Percentiles rank a stretch among this genome's conserved stretches.
Conservation (phyloP, 768 basidiomycete genomes). For the Tulasnella sp. region DNA sequence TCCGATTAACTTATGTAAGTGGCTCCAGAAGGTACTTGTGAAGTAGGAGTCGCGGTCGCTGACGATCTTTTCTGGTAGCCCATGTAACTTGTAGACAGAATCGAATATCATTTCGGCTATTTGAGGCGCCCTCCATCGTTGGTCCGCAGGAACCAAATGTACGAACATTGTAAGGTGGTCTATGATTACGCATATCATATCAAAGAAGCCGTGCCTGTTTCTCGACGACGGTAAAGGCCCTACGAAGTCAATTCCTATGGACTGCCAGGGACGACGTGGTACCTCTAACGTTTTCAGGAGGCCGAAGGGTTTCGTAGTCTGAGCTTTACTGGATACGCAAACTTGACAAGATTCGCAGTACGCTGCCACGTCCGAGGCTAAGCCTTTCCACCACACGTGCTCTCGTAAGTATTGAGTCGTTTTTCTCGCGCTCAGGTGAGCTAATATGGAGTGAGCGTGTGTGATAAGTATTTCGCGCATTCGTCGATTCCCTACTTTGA, state of each 20-base stretch:
- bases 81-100: conserved; percentile 27
- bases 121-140: conserved; percentile 22
- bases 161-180: conserved; percentile 27
- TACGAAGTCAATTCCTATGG: conserved; percentile 28
- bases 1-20: conserved; percentile 33
- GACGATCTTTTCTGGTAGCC: conserved; percentile 34
- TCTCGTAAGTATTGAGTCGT: conserved; percentile 23
- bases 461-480: conserved; percentile 23
- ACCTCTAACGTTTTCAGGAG: conserved; percentile 24
- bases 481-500: conserved; percentile 14
- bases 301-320: conserved; percentile 8
- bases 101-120: conserved; percentile 24
- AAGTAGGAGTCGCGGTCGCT: conserved; percentile 38
- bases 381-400: conserved; percentile 25
- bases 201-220: conserved; percentile 19
- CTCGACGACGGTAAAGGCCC: conserved; percentile 25
- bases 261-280: conserved; percentile 20
- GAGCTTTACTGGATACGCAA: conserved; percentile 27
- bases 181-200: conserved; percentile 25
- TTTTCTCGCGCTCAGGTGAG: conserved; percentile 21
- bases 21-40: conserved; percentile 39
- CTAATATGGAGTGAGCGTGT: conserved; percentile 22
- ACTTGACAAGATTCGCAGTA: conserved; percentile 28
- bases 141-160: conserved; percentile 14
- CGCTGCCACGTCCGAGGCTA: background rate